These are phyloP conservation scores for Phytophthora megakarya DNA, from an alignment of 352 stramenopile genomes.

Conservation along the genomic window DNA sequence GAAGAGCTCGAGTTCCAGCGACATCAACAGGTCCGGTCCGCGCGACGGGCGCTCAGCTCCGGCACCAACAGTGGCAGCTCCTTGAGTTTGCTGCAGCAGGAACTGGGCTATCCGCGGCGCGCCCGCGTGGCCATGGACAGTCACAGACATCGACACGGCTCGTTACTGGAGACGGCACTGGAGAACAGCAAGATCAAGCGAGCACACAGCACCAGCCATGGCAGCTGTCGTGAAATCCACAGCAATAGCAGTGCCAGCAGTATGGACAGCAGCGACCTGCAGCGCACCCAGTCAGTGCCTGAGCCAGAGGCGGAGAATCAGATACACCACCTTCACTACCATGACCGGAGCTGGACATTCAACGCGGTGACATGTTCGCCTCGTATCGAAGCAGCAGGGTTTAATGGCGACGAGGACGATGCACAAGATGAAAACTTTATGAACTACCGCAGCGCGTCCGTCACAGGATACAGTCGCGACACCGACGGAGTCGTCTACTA, in stretches of 20 bases:
- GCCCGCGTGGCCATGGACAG: constrained; percentile 8
- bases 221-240: constrained; percentile 10
- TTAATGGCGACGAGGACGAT: not conserved
- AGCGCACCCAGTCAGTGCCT: constrained; percentile 29
- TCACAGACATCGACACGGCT: constrained; percentile 42
- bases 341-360: constrained; percentile 34
- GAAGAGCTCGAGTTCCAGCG: constrained; percentile 33
- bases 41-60: constrained; percentile 63
- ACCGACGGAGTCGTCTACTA: constrained; percentile 81
- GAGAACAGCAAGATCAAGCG: constrained; percentile 30
- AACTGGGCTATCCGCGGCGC: constrained; percentile 71
- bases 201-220: constrained; percentile 31
- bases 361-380: constrained; percentile 32
- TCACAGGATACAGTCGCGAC: constrained; percentile 77
- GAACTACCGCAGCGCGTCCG: constrained; percentile 61
- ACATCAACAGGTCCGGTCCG: constrained; percentile 29
- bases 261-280: constrained; percentile 27
- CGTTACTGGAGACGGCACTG: constrained; percentile 40
- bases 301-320: constrained; percentile 40
- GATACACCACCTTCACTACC: constrained; percentile 18
- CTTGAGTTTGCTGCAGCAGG: constrained; percentile 69
- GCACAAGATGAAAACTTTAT: constrained; percentile 70
- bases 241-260: constrained; percentile 31
- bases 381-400: constrained; percentile 24
- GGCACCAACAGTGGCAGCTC: constrained; percentile 42